A percentile compares a stretch with the other conserved stretches of the same genome.
phyloP scores from a whole-genome alignment of 164 flowering plant genomes.

The Aristolochia fimbriata region DNA sequence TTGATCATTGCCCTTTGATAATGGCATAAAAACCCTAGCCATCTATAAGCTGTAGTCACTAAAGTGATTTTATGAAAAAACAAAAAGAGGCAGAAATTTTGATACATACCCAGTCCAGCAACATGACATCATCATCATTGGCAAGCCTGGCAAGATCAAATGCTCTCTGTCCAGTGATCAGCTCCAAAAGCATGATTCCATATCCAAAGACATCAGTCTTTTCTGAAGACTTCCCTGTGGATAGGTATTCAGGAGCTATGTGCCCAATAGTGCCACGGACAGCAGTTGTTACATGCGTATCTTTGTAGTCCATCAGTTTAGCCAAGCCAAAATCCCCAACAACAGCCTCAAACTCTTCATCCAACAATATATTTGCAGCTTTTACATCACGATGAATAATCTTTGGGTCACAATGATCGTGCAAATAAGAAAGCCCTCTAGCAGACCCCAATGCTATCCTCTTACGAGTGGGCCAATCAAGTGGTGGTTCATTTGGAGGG shows the following conservation, averaged over 20 bases:
- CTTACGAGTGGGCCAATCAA: constrained; percentile 79
- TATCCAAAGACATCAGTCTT: constrained; percentile 94
- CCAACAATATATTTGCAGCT: constrained; percentile 90
- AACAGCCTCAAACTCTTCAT: constrained; percentile 94
- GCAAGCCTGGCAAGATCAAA: constrained; percentile 96
- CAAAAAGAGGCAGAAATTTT: neutral
- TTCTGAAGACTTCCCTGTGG: constrained; percentile 88
- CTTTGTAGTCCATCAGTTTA: constrained; percentile 96
- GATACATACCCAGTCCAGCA: constrained; percentile 87
- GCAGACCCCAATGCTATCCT: constrained; percentile 85
- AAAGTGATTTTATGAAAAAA: neutral
- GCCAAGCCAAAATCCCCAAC: constrained; percentile 97
- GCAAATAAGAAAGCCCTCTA: constrained; percentile 85
- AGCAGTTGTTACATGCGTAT: constrained; percentile 93
- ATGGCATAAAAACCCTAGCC: neutral
- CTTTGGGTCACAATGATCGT: constrained; percentile 95
- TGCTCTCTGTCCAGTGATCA: constrained; percentile 89
- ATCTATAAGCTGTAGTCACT: neutral
- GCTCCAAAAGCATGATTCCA: constrained; percentile 93
- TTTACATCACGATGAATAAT: constrained; percentile 95
- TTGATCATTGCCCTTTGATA: too few species aligned
- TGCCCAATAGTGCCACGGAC: constrained; percentile 96
- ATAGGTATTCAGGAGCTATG: constrained; percentile 89
- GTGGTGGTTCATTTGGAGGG: constrained; percentile 53
- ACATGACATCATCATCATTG: constrained; percentile 94